phyloP scores from a whole-genome alignment of 371 early-diverging fungal species.

The Zopfochytrium polystomum region DNA sequence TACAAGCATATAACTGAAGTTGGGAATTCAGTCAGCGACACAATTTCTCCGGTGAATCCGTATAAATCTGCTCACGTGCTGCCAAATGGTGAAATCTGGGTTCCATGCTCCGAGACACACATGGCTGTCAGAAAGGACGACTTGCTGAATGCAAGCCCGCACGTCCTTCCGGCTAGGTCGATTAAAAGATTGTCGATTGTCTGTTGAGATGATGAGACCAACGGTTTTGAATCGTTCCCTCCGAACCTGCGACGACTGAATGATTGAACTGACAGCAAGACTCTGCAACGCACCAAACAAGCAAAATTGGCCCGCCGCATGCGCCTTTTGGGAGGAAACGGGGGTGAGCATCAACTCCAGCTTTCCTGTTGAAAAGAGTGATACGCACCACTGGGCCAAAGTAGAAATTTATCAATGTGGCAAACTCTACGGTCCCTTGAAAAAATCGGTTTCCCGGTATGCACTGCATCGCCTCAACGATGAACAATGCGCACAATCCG shows the following conservation, averaged over 20 bases:
- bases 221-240: not conserved
- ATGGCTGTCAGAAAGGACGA: constrained; percentile 3
- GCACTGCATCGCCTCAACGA: constrained; percentile 69
- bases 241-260: constrained; percentile 28
- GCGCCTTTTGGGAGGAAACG: no score
- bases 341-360: no score
- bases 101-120: constrained; percentile 22
- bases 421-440: constrained; percentile 36
- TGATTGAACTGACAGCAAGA: constrained; percentile 23
- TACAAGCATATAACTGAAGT: constrained; percentile 27
- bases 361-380: constrained; percentile 34
- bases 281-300: constrained; percentile 29
- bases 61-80: constrained; percentile 8
- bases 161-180: constrained; percentile 44
- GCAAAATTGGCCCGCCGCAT: constrained; percentile 28
- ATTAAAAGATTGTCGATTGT: constrained; percentile 47
- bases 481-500: constrained; percentile 50
- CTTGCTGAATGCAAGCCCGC: constrained; percentile 36
- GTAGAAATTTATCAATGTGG: constrained; percentile 36
- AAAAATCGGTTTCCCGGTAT: constrained; percentile 66
- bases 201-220: constrained; percentile 16
- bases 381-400: constrained; percentile 17
- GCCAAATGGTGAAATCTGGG: constrained; percentile 30
- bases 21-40: not conserved
- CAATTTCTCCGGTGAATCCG: not conserved